Conservation (phyloP, 2,329 filamentous ascomycete genomes). For the Colletotrichum sp. region DNA sequence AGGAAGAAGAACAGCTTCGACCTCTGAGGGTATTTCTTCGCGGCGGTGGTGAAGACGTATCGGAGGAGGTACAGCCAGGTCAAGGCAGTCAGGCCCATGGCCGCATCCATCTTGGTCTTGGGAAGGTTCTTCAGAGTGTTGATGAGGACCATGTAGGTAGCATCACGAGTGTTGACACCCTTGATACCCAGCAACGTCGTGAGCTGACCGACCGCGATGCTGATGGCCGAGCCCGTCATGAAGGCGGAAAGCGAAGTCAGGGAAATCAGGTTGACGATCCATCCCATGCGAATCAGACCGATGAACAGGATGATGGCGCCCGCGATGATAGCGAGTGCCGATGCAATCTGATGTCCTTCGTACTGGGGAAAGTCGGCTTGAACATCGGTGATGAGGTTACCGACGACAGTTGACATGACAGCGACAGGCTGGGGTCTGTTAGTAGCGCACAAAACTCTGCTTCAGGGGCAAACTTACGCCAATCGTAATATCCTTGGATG, state of each 20-base stretch:
- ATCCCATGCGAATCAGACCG: conserved; percentile 81
- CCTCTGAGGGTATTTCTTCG: conserved; percentile 71
- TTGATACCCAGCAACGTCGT: conserved; percentile 81
- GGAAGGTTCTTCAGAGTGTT: conserved; percentile 78
- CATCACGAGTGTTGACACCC: conserved; percentile 74
- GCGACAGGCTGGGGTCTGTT: conserved; percentile 74
- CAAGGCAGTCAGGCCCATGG: conserved; percentile 85
- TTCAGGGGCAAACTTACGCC: conserved; percentile 65
- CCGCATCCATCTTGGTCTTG: conserved; percentile 75
- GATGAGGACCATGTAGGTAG: conserved; percentile 84
- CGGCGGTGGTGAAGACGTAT: conserved; percentile 65
- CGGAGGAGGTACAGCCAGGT: conserved; percentile 80
- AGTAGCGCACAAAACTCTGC: not conserved
- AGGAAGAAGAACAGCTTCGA: conserved; percentile 86
- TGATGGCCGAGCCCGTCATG: conserved; percentile 96
- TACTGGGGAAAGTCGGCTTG: conserved; percentile 60
- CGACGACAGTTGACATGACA: conserved; percentile 91
- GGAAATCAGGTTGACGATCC: conserved; percentile 93
- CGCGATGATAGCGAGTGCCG: conserved; percentile 76
- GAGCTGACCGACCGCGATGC: conserved; percentile 84
- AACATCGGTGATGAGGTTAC: conserved; percentile 77
- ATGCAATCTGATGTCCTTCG: conserved; percentile 72
- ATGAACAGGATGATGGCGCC: conserved; percentile 80
- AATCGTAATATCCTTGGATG: conserved; percentile 98
- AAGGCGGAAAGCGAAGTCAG: conserved; percentile 90